Conservation (phyloP, 768 basidiomycete species). For the Leucocoprinus sp. region DNA sequence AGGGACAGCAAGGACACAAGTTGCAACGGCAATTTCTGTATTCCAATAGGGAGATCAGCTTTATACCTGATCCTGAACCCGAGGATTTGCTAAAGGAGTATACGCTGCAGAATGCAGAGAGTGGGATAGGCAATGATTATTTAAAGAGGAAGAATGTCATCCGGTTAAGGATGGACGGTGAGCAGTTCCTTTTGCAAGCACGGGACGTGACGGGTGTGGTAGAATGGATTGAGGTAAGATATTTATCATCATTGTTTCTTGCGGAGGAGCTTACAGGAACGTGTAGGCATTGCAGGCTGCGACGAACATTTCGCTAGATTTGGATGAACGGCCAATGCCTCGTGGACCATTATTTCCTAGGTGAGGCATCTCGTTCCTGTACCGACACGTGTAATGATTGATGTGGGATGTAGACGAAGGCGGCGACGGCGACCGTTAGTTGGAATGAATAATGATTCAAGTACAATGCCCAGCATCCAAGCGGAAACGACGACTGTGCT, state of each 20-base stretch:
- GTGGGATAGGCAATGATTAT: slow-evolving; percentile 93
- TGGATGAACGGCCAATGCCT: slow-evolving; percentile 91
- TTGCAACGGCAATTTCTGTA: neutral
- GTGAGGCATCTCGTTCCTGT: slow-evolving; percentile 27
- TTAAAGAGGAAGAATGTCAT: slow-evolving; percentile 91
- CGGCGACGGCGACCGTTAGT: slow-evolving; percentile 22
- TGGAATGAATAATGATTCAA: neutral
- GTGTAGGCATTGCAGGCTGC: slow-evolving; percentile 80
- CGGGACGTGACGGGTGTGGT: slow-evolving; percentile 78
- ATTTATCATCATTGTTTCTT: slow-evolving; percentile 2
- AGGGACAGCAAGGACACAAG: slow-evolving; percentile 9
- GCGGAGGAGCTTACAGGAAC: neutral
- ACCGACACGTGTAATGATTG: neutral
- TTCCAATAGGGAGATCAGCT: slow-evolving; percentile 12
- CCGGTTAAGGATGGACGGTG: slow-evolving; percentile 83
- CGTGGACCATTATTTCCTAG: slow-evolving; percentile 81
- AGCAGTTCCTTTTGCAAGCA: slow-evolving; percentile 94
- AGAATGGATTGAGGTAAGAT: slow-evolving; percentile 87
- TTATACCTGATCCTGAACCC: slow-evolving; percentile 33
- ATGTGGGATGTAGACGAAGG: slow-evolving; percentile 18
- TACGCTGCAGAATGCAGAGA: slow-evolving; percentile 85
- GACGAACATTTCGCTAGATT: slow-evolving; percentile 83
- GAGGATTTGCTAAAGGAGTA: slow-evolving; percentile 61
- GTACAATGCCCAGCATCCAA: no score
- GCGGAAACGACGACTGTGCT: neutral